A percentile compares a stretch with the other conserved stretches of the same genome.
Conservation (phyloP, 306 rosid genomes). For the Citrullus colocynthis region DNA sequence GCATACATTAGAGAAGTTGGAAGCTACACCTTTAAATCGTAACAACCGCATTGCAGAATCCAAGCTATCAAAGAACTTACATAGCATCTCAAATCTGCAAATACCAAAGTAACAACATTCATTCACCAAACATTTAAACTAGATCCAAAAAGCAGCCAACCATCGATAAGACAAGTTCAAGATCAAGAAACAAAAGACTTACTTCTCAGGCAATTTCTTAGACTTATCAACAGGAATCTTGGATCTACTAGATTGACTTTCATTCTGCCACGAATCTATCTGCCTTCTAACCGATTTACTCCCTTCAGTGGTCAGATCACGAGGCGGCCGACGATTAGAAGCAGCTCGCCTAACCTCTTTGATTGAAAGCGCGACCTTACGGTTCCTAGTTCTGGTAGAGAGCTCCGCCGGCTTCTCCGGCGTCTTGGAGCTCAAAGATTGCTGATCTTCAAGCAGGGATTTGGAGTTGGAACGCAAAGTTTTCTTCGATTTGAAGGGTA, state of each 20-base stretch:
- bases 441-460: constrained; percentile 9
- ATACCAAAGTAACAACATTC: neutral
- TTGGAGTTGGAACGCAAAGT: constrained; percentile 12
- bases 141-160: neutral
- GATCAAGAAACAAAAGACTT: neutral
- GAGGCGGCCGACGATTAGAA: neutral
- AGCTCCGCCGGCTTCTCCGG: constrained; percentile 42
- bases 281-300: constrained; percentile 25
- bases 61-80: constrained; percentile 41
- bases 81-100: constrained; percentile 44
- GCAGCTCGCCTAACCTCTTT: constrained; percentile 33
- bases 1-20: constrained; percentile 34
- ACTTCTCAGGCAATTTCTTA: constrained; percentile 43
- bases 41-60: constrained; percentile 40
- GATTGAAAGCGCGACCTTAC: constrained; percentile 32
- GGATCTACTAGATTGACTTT: constrained; percentile 1
- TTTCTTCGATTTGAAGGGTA: constrained; percentile 31
- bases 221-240: neutral
- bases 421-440: constrained; percentile 28
- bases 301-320: constrained; percentile 9
- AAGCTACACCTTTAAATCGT: constrained; percentile 24
- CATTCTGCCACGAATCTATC: constrained; percentile 14
- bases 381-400: constrained; percentile 27
- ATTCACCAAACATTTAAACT: neutral
- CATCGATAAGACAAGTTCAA: neutral